These are phyloP conservation scores for Tricholoma furcatifolium DNA, from an alignment of 768 basidiomycete genomes.

Conservation along the genomic window DNA sequence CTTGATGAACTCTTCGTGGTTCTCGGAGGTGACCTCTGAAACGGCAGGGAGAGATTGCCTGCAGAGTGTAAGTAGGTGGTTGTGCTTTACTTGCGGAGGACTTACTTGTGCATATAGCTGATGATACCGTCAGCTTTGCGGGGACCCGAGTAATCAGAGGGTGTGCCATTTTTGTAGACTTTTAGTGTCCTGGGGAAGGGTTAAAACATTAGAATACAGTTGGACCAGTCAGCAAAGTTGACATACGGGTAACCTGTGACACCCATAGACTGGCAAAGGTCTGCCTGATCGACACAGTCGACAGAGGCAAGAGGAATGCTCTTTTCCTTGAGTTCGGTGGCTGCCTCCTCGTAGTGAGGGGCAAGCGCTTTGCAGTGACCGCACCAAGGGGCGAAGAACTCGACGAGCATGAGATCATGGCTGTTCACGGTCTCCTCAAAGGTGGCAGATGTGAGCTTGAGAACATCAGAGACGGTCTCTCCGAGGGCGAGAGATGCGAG, in stretches of 20 bases:
- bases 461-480: slow-evolving; percentile 74
- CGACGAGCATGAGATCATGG: slow-evolving; percentile 81
- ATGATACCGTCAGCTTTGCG: slow-evolving; percentile 95
- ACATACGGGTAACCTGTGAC: slow-evolving; percentile 94
- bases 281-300: slow-evolving; percentile 93
- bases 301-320: slow-evolving; percentile 93
- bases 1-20: slow-evolving; percentile 81
- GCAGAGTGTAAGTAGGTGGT: slow-evolving; percentile 9
- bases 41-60: slow-evolving; percentile 95
- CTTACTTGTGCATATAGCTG: slow-evolving; percentile 94
- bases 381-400: slow-evolving; percentile 96
- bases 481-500: slow-evolving; percentile 51
- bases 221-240: background rate
- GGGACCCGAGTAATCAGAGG: slow-evolving; percentile 82
- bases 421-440: slow-evolving; percentile 66
- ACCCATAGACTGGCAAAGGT: slow-evolving; percentile 85
- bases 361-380: slow-evolving; percentile 96
- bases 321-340: slow-evolving; percentile 87
- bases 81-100: slow-evolving; percentile 4
- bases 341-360: slow-evolving; percentile 92
- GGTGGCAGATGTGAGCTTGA: slow-evolving; percentile 65
- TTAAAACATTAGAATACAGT: background rate
- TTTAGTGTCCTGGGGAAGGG: slow-evolving; percentile 71
- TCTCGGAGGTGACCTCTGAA: slow-evolving; percentile 71
- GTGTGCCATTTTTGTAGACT: slow-evolving; percentile 84